phyloP scores from a whole-genome alignment of 164 flowering plant genomes.

The Platanus orientalis region DNA sequence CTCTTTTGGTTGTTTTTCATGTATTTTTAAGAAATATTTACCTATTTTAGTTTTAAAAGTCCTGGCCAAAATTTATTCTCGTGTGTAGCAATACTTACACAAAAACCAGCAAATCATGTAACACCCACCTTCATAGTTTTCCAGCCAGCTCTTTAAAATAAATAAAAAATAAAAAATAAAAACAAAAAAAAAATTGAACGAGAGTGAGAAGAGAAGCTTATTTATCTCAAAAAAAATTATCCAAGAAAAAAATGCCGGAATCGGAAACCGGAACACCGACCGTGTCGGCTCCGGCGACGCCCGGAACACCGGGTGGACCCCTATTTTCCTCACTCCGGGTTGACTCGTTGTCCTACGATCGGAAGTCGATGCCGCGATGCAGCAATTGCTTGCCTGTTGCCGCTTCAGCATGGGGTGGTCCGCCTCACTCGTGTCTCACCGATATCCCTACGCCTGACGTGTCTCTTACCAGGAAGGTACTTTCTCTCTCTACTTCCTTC shows the following conservation, averaged over 20 bases:
- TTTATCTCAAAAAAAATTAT: slow-evolving; percentile 22
- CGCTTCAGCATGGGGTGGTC: slow-evolving; percentile 41
- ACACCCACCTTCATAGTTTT: slow-evolving; percentile 2
- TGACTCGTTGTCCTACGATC: slow-evolving; percentile 77
- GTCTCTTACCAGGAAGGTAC: slow-evolving; percentile 89
- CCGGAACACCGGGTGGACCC: slow-evolving; percentile 75
- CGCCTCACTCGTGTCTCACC: slow-evolving; percentile 51
- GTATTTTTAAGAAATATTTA: neutral
- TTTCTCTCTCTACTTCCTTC: neutral
- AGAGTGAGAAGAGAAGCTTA: too few species aligned
- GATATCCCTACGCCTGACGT: slow-evolving; percentile 64
- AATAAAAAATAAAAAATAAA: slow-evolving; percentile 16
- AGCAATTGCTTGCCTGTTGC: slow-evolving; percentile 70
- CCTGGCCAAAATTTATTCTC: slow-evolving; percentile 13
- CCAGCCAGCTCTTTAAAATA: slow-evolving; percentile 5
- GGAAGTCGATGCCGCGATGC: slow-evolving; percentile 79
- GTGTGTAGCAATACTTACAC: slow-evolving; percentile 21
- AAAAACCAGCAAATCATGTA: slow-evolving; percentile 44
- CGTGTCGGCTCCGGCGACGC: slow-evolving; percentile 68
- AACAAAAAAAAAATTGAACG: slow-evolving; percentile 23
- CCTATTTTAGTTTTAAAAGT: neutral
- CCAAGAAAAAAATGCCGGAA: slow-evolving; percentile 35
- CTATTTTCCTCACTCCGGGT: slow-evolving; percentile 51
- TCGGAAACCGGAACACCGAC: slow-evolving; percentile 39
- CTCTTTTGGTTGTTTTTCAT: neutral